Percentiles rank a stretch among this genome's conserved stretches.
Evolutionary conservation across 2,329 filamentous ascomycete genomes (phyloP).

Genomic region (Alternaria conjuncta): DNA sequence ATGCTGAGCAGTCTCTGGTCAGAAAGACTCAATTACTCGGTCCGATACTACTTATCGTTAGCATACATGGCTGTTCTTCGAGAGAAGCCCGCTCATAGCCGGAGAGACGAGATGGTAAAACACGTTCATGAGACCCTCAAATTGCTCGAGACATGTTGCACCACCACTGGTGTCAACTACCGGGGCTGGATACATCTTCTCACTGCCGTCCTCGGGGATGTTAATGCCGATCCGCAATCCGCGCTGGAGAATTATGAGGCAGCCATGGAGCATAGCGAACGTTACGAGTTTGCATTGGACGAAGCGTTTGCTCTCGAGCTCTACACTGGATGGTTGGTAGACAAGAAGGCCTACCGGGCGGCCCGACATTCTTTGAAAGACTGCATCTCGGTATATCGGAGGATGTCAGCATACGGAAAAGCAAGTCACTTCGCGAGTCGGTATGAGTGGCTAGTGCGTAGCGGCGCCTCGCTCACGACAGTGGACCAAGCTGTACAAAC

Average conservation of each 20-base stretch:
- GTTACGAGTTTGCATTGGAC: constrained; percentile 71
- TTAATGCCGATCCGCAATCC: constrained; percentile 58
- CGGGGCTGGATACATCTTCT: constrained; percentile 71
- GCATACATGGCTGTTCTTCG: constrained; percentile 50
- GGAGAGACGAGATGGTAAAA: constrained; percentile 58
- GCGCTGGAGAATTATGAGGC: constrained; percentile 72
- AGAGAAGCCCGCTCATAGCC: constrained; percentile 43
- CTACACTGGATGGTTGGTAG: constrained; percentile 73
- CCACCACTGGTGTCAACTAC: constrained; percentile 74
- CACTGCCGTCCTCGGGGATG: constrained; percentile 71
- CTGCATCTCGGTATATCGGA: constrained; percentile 70
- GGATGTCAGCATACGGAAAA: constrained; percentile 72
- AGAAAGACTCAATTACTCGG: constrained; percentile 52
- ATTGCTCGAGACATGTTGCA: constrained; percentile 69
- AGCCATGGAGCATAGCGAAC: constrained; percentile 73
- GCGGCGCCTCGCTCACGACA: constrained; percentile 65
- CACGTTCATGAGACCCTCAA: constrained; percentile 63
- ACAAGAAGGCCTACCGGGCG: constrained; percentile 69
- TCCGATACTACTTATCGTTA: constrained; percentile 53
- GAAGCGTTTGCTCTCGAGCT: constrained; percentile 76
- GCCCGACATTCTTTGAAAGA: constrained; percentile 74
- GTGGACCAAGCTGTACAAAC: constrained; percentile 73
- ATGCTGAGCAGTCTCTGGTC: constrained; percentile 54
- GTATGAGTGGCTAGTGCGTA: constrained; percentile 70
- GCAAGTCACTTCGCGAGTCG: constrained; percentile 71